phyloP scores from a whole-genome alignment of 805 yeast genomes.

The Candida gorgasii region DNA sequence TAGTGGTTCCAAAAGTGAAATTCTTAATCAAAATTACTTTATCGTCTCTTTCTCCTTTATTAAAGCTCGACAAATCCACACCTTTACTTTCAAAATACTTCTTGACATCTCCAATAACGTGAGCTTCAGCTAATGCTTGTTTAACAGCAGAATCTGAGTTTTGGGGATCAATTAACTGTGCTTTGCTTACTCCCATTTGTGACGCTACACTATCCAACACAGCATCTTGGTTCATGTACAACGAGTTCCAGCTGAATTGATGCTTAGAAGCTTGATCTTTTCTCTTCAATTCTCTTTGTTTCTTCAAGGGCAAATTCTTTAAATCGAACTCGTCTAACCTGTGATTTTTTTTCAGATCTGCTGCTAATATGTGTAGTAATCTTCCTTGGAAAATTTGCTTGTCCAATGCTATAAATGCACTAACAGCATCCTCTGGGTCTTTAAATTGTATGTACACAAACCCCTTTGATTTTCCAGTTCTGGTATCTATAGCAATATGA shows the following conservation, averaged over 20 bases:
- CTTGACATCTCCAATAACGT: constrained; percentile 88
- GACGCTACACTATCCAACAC: constrained; percentile 87
- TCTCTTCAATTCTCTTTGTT: constrained; percentile 81
- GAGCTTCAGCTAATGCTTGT: constrained; percentile 97
- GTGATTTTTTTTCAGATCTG: constrained; percentile 77
- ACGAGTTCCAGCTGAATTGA: constrained; percentile 93
- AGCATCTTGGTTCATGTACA: constrained; percentile 88
- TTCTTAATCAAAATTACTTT: constrained; percentile 81
- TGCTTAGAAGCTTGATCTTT: constrained; percentile 82
- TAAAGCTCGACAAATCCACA: constrained; percentile 76
- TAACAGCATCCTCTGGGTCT: constrained; percentile 69
- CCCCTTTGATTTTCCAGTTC: constrained; percentile 90
- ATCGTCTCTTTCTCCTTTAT: constrained; percentile 72
- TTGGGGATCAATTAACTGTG: constrained; percentile 85
- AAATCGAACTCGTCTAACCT: constrained; percentile 87
- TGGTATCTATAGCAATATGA: constrained; percentile 87
- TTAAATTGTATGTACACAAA: constrained; percentile 80
- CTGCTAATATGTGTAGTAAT: constrained; percentile 85
- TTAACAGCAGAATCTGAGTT: constrained; percentile 87
- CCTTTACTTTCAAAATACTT: constrained; percentile 83
- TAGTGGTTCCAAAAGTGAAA: constrained; percentile 84
- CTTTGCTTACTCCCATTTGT: constrained; percentile 77
- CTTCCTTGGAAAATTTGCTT: constrained; percentile 94
- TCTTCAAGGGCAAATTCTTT: constrained; percentile 87
- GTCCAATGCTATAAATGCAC: constrained; percentile 74